A percentile compares a stretch with the other conserved stretches of the same genome.
Conservation (phyloP, 306 rosid species). For the Malus orientalis region DNA sequence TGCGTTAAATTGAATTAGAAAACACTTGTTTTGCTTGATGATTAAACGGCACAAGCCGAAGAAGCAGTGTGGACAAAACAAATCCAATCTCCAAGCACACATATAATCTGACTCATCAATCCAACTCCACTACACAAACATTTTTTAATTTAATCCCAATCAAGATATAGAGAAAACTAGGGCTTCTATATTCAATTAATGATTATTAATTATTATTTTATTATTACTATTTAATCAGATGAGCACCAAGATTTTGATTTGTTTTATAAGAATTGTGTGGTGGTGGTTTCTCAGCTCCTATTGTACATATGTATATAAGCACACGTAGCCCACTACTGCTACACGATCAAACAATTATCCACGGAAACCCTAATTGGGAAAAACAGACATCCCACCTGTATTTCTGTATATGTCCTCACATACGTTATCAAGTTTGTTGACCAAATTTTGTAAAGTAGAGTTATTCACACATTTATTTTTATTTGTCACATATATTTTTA, state of each 20-base stretch:
- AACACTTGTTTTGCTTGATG: neutral
- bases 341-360: slow-evolving; percentile 15
- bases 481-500: too few species aligned
- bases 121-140: slow-evolving; percentile 22
- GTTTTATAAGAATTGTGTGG: slow-evolving; percentile 20
- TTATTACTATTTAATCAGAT: neutral
- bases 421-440: too few species aligned
- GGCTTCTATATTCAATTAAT: neutral
- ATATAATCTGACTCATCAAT: slow-evolving; percentile 34
- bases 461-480: too few species aligned
- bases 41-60: neutral
- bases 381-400: slow-evolving; percentile 1
- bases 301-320: neutral
- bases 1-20: too few species aligned
- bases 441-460: too few species aligned
- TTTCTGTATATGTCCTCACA: neutral
- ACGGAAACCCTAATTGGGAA: slow-evolving; percentile 7
- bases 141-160: slow-evolving; percentile 6
- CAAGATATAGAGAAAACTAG: slow-evolving; percentile 10
- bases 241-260: slow-evolving; percentile 21
- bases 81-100: neutral
- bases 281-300: slow-evolving; percentile 12
- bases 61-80: neutral
- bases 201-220: too few species aligned
- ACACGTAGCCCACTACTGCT: slow-evolving; percentile 9